These are phyloP conservation scores for Ceratobasidium sp. DNA, from an alignment of 1,284 basidiomycete genomes.

Conservation along the genomic window DNA sequence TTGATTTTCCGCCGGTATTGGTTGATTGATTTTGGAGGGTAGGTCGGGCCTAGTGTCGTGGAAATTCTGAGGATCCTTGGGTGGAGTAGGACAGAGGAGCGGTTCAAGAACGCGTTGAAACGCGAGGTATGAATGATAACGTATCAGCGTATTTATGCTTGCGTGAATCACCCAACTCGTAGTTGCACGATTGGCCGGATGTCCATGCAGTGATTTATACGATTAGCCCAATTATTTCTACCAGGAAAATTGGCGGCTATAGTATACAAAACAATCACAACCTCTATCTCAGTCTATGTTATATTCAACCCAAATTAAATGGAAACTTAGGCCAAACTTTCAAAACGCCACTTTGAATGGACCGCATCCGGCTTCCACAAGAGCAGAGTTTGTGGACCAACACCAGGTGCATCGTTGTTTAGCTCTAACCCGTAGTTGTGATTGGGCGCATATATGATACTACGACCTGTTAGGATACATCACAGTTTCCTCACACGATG, in stretches of 20 bases:
- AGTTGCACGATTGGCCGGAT: too few relatives aligned
- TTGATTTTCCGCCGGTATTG: background rate
- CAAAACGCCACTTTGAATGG: constrained; percentile 30
- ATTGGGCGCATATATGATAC: constrained; percentile 14
- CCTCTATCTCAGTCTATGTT: background rate
- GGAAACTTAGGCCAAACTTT: background rate
- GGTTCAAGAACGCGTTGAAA: constrained; percentile 54
- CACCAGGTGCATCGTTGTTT: background rate
- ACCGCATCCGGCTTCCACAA: constrained; percentile 25
- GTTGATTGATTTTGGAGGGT: background rate
- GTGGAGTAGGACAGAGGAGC: constrained; percentile 54
- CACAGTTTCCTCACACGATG: background rate
- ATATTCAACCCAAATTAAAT: background rate
- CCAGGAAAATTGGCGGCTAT: background rate
- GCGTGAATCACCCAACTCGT: background rate
- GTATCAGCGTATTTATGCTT: background rate
- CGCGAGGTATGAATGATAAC: background rate
- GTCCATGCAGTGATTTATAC: background rate
- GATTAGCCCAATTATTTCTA: background rate
- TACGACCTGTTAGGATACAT: background rate
- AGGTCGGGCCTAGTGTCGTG: constrained; percentile 66
- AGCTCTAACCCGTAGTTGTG: constrained; percentile 10
- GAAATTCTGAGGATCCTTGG: constrained; percentile 64
- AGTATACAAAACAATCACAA: background rate
- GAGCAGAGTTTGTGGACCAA: background rate